These are phyloP conservation scores for Spongispora temasekensis DNA, from an alignment of 1,284 basidiomycete genomes.

Conservation along the genomic window DNA sequence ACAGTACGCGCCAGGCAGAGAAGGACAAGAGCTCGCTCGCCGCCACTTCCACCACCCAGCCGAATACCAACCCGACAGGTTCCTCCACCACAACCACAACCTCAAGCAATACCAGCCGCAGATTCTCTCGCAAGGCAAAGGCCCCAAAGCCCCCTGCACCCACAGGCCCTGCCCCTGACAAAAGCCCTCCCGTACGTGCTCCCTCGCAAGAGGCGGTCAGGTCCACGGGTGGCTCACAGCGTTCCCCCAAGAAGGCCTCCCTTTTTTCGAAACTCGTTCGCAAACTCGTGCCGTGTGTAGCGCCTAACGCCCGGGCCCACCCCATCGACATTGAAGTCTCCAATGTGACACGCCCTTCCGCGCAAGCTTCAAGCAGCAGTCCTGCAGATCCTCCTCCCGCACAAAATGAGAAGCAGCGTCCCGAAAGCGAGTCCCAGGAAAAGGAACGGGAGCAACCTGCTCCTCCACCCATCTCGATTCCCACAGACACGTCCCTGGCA, in stretches of 20 bases:
- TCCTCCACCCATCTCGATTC: conserved; percentile 19
- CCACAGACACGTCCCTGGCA: conserved; percentile 24
- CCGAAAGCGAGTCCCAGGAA: conserved; percentile 28
- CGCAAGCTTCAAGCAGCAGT: conserved; percentile 16
- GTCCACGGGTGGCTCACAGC: conserved; percentile 38
- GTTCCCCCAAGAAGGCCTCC: conserved; percentile 41
- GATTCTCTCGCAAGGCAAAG: conserved; percentile 37
- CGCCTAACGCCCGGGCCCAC: conserved; percentile 42
- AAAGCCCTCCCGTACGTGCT: conserved; percentile 36
- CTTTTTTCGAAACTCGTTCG: conserved; percentile 49
- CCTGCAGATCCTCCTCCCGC: conserved; percentile 17
- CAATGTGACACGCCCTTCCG: conserved; percentile 2
- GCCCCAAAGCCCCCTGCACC: conserved; percentile 17
- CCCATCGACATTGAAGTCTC: conserved; percentile 35
- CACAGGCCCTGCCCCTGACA: conserved; percentile 24
- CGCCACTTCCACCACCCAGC: conserved; percentile 39
- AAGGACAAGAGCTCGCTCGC: conserved; percentile 46
- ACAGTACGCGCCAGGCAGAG: conserved; percentile 35
- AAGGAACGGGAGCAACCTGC: conserved; percentile 30
- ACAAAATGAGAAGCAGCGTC: conserved; percentile 29
- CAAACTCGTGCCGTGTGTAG: conserved; percentile 52
- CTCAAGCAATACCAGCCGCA: conserved; percentile 26
- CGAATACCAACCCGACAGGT: conserved; percentile 27
- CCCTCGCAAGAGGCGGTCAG: conserved; percentile 37
- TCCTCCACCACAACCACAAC: conserved; percentile 27